These are phyloP conservation scores for Benincasa hispida DNA, from an alignment of 306 rosid species.

Conservation along the genomic window DNA sequence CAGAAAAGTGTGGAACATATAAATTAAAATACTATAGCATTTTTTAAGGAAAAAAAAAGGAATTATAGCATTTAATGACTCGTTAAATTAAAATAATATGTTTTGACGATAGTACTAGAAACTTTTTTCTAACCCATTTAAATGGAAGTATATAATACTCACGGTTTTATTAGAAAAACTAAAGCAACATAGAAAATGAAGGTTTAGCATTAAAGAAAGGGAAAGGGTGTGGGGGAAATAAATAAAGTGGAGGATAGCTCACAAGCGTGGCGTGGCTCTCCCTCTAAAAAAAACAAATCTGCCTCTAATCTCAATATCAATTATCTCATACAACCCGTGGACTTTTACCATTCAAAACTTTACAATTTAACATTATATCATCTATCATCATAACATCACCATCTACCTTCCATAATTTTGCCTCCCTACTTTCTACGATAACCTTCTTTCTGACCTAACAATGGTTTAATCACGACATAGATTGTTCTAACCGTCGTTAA, in stretches of 20 bases:
- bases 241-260: conserved; percentile 6
- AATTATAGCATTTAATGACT: too few relatives aligned
- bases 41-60: too few relatives aligned
- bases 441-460: too few relatives aligned
- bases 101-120: too few relatives aligned
- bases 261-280: not conserved
- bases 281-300: not conserved
- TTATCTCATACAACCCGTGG: not conserved
- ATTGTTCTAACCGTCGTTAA: too few relatives aligned
- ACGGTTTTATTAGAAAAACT: not conserved
- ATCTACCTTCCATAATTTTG: too few relatives aligned
- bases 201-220: not conserved
- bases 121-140: too few relatives aligned
- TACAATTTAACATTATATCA: not conserved
- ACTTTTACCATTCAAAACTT: not conserved
- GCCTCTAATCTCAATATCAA: not conserved
- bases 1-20: too few relatives aligned
- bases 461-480: too few relatives aligned
- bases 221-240: not conserved
- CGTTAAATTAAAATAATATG: too few relatives aligned
- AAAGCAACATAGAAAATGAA: not conserved
- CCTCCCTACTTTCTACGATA: too few relatives aligned
- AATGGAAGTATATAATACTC: not conserved
- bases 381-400: not conserved
- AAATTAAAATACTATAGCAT: too few relatives aligned